A percentile compares a stretch with the other conserved stretches of the same genome.
Conservation (phyloP, 495 filamentous ascomycete genomes). For the Aspergillus avenaceus region DNA sequence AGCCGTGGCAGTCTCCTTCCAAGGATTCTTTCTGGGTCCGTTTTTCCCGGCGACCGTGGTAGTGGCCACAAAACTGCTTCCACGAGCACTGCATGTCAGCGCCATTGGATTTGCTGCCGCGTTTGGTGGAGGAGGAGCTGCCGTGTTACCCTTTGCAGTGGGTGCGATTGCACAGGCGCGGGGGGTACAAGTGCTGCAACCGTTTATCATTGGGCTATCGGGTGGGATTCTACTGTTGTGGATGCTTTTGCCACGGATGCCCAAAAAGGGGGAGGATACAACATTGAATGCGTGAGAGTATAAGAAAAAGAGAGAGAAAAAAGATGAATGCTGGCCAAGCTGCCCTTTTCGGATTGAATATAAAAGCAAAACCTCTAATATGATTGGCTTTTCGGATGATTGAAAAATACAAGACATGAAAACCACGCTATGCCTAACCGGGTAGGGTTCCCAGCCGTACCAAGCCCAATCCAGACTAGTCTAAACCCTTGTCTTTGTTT, state of each 20-base stretch:
- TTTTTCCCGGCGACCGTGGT: slow-evolving; percentile 74
- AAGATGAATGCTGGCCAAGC: neutral
- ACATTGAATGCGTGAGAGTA: too few species aligned
- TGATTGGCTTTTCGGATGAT: neutral
- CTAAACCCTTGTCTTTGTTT: too few species aligned
- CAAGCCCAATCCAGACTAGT: too few species aligned
- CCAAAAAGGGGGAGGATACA: neutral
- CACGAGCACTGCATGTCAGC: slow-evolving; percentile 70
- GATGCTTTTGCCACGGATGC: slow-evolving; percentile 36
- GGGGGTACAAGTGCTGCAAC: slow-evolving; percentile 77
- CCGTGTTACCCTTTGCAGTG: slow-evolving; percentile 79
- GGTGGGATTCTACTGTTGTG: slow-evolving; percentile 54
- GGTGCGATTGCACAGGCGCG: slow-evolving; percentile 76
- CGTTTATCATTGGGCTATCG: slow-evolving; percentile 68
- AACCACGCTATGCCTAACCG: neutral
- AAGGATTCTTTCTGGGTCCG: slow-evolving; percentile 68
- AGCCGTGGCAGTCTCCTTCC: slow-evolving; percentile 61
- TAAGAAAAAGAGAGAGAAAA: neutral
- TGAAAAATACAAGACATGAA: neutral
- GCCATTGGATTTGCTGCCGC: slow-evolving; percentile 82
- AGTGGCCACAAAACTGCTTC: slow-evolving; percentile 76
- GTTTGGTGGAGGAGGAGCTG: slow-evolving; percentile 74
- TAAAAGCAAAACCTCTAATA: neutral
- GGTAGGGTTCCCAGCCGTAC: neutral
- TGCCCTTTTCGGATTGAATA: neutral